Percentiles rank a stretch among this genome's conserved stretches.
These are phyloP conservation scores for Claviceps cyperi DNA, from an alignment of 2,329 filamentous ascomycete species.

Conservation along the genomic window DNA sequence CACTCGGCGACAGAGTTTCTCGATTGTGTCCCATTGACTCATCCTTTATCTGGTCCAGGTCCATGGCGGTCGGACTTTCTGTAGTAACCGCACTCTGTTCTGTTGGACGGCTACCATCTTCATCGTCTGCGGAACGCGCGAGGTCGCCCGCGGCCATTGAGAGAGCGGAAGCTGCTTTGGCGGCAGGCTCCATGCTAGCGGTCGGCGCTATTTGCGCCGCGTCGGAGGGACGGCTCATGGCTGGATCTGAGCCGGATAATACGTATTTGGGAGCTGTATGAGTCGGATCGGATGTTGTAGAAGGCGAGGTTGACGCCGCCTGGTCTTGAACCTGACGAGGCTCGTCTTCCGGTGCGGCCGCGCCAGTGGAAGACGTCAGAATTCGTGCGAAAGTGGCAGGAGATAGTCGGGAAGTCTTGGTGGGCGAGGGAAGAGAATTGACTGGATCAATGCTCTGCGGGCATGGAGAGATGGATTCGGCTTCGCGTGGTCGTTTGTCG, in stretches of 20 bases:
- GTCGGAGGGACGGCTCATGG: constrained; percentile 42
- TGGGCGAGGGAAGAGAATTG: constrained; percentile 31
- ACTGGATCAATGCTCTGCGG: constrained; percentile 16
- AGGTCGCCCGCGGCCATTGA: constrained; percentile 19
- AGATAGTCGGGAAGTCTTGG: constrained; percentile 38
- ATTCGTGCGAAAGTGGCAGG: constrained; percentile 27
- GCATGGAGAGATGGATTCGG: constrained; percentile 27
- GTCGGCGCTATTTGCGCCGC: constrained; percentile 30
- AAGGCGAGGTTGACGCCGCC: constrained; percentile 23
- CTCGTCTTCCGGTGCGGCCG: constrained; percentile 40
- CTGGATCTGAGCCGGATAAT: constrained; percentile 35
- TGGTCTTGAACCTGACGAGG: constrained; percentile 26
- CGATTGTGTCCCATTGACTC: constrained; percentile 19
- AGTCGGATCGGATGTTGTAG: constrained; percentile 38
- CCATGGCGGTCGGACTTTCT: constrained; percentile 39
- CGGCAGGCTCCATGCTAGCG: constrained; percentile 27
- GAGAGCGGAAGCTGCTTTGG: constrained; percentile 21
- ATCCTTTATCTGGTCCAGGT: constrained; percentile 32
- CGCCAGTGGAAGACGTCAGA: constrained; percentile 35
- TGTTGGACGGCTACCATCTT: constrained; percentile 24
- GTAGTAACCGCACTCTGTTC: constrained; percentile 27
- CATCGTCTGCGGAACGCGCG: constrained; percentile 25
- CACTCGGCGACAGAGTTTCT: constrained; percentile 33
- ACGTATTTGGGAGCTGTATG: constrained; percentile 38
- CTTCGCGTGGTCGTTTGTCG: constrained; percentile 32